Conservation (phyloP, 2,329 filamentous ascomycete species). For the Didymella arachidicola region DNA sequence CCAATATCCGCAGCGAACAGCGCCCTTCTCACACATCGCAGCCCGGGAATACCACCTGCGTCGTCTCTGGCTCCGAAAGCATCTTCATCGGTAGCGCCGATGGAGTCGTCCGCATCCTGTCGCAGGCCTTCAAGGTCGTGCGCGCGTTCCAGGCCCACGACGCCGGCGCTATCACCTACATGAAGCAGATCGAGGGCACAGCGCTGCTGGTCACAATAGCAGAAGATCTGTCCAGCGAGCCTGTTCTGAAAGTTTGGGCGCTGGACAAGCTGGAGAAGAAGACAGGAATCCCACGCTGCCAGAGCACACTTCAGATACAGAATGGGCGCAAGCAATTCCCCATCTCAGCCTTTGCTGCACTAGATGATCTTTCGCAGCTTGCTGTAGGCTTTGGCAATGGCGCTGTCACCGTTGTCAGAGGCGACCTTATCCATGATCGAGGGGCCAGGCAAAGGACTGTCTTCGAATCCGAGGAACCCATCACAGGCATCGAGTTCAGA, state of each 20-base stretch:
- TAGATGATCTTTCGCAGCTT: slow-evolving; percentile 88
- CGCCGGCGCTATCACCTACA: slow-evolving; percentile 80
- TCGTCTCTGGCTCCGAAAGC: slow-evolving; percentile 86
- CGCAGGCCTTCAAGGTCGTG: slow-evolving; percentile 84
- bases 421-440: slow-evolving; percentile 93
- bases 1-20: slow-evolving; percentile 13
- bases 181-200: slow-evolving; percentile 90
- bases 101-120: slow-evolving; percentile 87
- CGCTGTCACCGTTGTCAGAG: slow-evolving; percentile 88
- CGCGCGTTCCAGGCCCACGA: slow-evolving; percentile 89
- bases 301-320: slow-evolving; percentile 84
- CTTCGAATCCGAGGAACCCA: slow-evolving; percentile 94
- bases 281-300: slow-evolving; percentile 84
- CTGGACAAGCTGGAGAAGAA: slow-evolving; percentile 94
- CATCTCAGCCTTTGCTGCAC: slow-evolving; percentile 88
- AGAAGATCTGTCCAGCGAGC: slow-evolving; percentile 87
- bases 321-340: slow-evolving; percentile 94
- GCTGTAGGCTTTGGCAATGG: slow-evolving; percentile 97
- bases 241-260: slow-evolving; percentile 95
- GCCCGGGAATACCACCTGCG: slow-evolving; percentile 75
- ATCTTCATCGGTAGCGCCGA: slow-evolving; percentile 87
- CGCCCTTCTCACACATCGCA: slow-evolving; percentile 42
- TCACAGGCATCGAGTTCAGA: slow-evolving; percentile 86
- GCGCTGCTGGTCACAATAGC: slow-evolving; percentile 84
- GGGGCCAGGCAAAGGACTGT: slow-evolving; percentile 94